Evolutionary conservation across 208 protist genomes (phyloP), one percentile per base, ranked within the genome.

Genomic region (Trypanosoma mega): DNA sequence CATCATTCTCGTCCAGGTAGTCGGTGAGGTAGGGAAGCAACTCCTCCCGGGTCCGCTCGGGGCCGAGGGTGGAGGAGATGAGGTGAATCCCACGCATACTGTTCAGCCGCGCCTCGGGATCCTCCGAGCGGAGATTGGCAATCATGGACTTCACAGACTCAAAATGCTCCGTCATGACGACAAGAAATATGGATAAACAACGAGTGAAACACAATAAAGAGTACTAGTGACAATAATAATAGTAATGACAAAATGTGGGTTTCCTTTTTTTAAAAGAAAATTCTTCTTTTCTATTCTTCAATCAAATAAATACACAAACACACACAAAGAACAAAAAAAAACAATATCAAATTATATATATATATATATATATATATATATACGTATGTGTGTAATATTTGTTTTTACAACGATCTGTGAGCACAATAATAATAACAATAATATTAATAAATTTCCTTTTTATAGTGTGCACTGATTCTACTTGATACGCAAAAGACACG

Each of bases 1-100:
- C 98, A 67, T 99, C 98, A 76, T 99, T 98, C 74, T 99, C 98
- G 58, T 99, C 98, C 26, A 98, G 85, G 51, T 92, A 92, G 97
- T 98, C 97, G 31, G 94, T 97, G 12, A 99, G 81, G 70, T 98
- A 99, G 23, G 97, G 94, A 6, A 99, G 79, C 14, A 99, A 83
- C 74, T 99, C 98, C 20, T 92, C 75, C 30, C 98, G 79, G 0
- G 98, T 99, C 27, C 97, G 79, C 63, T 99, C 89, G 5, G 91
- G 83, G 18, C 98, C 98, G 18, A 99, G 87, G 3, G 97, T 98
- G 24, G 92, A 77, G 1, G 97, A 91, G 80, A 99, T 99, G 52
- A 98, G 90, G 62, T 91, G 82, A n/a, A 99, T 89, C 23, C 96
- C 90, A 39, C 96, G 90, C 74, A 99, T 98, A 54, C 97, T 97